Conservation (phyloP, 257 asterid species). For the Apocynum venetum region DNA sequence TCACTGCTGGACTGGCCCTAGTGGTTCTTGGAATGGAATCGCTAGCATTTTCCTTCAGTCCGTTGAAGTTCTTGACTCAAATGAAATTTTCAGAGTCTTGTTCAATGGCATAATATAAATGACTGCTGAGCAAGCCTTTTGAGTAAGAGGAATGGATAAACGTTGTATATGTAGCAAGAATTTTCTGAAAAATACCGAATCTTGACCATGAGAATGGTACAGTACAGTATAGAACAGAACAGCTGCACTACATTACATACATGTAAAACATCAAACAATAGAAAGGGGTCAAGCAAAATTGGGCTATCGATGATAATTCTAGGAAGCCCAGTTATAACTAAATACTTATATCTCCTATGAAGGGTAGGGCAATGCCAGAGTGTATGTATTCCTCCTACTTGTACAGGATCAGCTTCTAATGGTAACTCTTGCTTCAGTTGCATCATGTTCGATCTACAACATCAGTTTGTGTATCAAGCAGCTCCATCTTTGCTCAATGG, state of each 20-base stretch:
- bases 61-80: neutral
- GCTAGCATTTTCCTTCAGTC: neutral
- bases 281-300: neutral
- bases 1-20: neutral
- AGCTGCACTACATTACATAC: neutral
- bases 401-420: neutral
- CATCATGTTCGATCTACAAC: neutral
- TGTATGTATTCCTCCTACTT: neutral
- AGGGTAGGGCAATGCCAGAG: neutral
- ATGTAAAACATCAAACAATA: neutral
- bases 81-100: neutral
- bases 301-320: neutral
- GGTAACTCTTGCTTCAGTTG: neutral
- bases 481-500: neutral
- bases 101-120: neutral
- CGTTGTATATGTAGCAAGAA: neutral
- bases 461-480: neutral
- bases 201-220: neutral
- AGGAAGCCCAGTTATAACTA: neutral
- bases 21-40: neutral
- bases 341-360: neutral
- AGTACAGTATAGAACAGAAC: neutral
- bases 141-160: neutral
- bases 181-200: neutral
- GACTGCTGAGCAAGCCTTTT: neutral